Evolutionary conservation across 176 grass and related monocot genomes (phyloP).

Genomic region (Thalia dealbata): DNA sequence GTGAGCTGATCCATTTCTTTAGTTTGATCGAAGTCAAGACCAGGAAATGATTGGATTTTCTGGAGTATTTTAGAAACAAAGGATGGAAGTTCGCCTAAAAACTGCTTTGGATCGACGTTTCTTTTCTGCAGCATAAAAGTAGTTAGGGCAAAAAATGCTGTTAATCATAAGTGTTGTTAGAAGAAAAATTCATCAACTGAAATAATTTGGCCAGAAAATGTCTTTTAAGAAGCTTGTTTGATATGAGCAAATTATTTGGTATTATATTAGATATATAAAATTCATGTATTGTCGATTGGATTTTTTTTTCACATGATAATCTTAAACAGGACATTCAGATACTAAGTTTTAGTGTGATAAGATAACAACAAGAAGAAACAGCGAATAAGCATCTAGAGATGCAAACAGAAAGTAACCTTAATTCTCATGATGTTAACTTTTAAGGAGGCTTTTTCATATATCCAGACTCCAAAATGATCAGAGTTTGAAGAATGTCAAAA

Average conservation of each 20-base stretch:
- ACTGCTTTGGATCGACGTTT: slow-evolving; percentile 86
- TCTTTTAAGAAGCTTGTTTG: neutral
- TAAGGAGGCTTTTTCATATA: neutral
- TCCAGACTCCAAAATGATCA: neutral
- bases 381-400: neutral
- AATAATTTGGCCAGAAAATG: neutral
- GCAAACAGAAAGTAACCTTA: neutral
- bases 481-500: neutral
- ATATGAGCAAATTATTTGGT: neutral
- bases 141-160: neutral
- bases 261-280: neutral
- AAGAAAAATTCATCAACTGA: neutral
- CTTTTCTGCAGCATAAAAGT: slow-evolving; percentile 36
- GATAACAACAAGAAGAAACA: neutral
- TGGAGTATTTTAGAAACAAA: slow-evolving; percentile 60
- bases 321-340: neutral
- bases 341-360: neutral
- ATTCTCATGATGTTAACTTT: neutral
- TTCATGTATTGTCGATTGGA: neutral
- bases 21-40: slow-evolving; percentile 23
- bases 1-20: slow-evolving; percentile 77
- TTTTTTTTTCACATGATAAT: neutral
- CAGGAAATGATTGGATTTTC: slow-evolving; percentile 53
- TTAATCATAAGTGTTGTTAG: neutral
- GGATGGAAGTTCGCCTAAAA: slow-evolving; percentile 63